Percentiles rank a stretch among this genome's conserved stretches.
Conservation (phyloP, 2,329 filamentous ascomycete species). For the Diaporthe sp. region DNA sequence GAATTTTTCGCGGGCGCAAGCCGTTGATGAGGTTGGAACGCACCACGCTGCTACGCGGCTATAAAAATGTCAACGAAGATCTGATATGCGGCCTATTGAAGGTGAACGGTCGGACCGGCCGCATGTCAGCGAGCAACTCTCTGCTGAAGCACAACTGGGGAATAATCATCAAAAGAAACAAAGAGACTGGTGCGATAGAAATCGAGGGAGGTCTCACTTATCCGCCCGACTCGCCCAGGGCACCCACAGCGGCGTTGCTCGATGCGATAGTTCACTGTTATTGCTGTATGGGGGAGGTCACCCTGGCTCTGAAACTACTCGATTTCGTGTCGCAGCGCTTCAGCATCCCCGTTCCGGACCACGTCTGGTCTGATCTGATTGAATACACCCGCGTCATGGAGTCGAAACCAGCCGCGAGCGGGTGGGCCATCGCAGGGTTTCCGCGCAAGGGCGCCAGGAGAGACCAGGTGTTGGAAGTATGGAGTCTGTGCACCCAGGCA, state of each 20-base stretch:
- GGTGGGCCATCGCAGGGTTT: conserved; percentile 54
- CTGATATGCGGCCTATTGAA: conserved; percentile 59
- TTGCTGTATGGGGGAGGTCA: conserved; percentile 75
- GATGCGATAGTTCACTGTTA: conserved; percentile 78
- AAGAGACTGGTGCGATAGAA: conserved; percentile 40
- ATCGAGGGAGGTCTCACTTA: conserved; percentile 57
- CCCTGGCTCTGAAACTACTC: conserved; percentile 70
- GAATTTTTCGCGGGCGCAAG: conserved; percentile 47
- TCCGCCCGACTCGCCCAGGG: conserved; percentile 64
- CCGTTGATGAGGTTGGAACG: conserved; percentile 40
- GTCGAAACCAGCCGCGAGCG: conserved; percentile 53
- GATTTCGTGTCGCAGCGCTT: conserved; percentile 74
- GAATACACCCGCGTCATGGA: conserved; percentile 75
- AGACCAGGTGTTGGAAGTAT: conserved; percentile 66
- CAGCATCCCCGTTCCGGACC: conserved; percentile 66
- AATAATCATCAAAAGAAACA: conserved; percentile 43
- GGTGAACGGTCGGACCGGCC: conserved; percentile 57
- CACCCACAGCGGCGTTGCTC: conserved; percentile 72
- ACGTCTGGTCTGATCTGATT: conserved; percentile 77
- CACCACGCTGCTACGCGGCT: background rate
- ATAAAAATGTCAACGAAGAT: conserved; percentile 50
- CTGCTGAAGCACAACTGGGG: conserved; percentile 51
- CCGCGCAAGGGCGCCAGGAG: conserved; percentile 53
- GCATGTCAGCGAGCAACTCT: conserved; percentile 50
- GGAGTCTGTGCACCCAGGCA: conserved; percentile 70